Evolutionary conservation across 768 basidiomycete genomes (phyloP).

Genomic region (Suillus cothurnatus): DNA sequence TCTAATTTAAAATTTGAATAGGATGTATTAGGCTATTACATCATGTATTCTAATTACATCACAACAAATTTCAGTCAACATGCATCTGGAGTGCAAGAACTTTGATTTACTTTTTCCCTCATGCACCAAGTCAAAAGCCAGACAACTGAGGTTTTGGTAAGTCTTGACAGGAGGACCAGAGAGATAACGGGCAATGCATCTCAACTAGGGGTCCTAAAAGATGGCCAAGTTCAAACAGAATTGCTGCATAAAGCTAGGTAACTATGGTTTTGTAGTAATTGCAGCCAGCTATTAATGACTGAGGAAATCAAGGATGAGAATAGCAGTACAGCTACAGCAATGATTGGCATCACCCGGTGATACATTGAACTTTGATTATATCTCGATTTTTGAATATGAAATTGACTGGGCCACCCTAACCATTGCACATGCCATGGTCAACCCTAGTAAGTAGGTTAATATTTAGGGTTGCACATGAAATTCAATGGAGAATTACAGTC

Average conservation of each 20-base stretch:
- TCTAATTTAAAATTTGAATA: no score
- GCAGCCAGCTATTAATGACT: neutral
- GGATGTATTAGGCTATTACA: neutral
- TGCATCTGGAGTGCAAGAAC: neutral
- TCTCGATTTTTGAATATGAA: neutral
- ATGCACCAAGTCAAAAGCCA: neutral
- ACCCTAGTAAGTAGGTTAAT: no score
- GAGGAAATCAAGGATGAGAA: neutral
- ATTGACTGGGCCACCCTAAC: neutral
- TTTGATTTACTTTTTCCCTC: neutral
- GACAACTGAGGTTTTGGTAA: neutral
- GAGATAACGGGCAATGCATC: neutral
- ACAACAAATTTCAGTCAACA: no score
- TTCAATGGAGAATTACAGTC: no score
- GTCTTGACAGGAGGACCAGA: neutral
- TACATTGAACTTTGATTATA: neutral
- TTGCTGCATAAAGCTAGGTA: neutral
- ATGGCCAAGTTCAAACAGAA: neutral
- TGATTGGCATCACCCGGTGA: neutral
- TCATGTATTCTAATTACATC: neutral
- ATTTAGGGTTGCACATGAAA: no score
- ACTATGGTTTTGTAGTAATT: neutral
- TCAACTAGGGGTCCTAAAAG: neutral
- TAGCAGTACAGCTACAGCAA: neutral
- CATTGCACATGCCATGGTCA: no score